These are phyloP conservation scores for Dendrobium chrysotoxum DNA, from an alignment of 106 monocot genomes.

Conservation along the genomic window DNA sequence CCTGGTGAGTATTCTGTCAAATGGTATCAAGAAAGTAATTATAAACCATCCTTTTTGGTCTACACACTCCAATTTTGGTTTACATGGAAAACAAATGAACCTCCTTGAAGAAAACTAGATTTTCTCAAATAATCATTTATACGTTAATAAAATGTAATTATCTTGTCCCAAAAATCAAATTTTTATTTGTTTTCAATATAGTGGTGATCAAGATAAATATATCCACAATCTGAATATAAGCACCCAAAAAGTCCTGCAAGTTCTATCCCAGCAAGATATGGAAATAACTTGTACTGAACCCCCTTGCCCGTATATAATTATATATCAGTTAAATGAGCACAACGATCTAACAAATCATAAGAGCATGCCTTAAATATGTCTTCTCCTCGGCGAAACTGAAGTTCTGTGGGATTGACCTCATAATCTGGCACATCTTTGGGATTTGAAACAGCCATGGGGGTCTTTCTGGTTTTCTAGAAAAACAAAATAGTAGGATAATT, in stretches of 20 bases:
- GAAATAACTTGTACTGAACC: not conserved
- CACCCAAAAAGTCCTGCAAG: not conserved
- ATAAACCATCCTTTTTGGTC: not conserved
- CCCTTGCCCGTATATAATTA: no score
- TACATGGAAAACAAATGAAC: no score
- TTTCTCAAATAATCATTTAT: no score
- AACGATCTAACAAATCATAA: not conserved
- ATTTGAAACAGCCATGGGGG: conserved; percentile 92
- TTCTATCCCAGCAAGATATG: not conserved
- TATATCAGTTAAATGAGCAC: no score
- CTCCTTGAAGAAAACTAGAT: no score
- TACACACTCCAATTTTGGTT: no score
- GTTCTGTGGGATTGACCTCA: conserved; percentile 78
- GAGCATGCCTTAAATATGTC: conserved; percentile 42
- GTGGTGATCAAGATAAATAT: not conserved
- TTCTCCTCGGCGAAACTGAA: conserved; percentile 65
- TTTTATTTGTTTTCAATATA: not conserved
- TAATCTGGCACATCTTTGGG: conserved; percentile 91
- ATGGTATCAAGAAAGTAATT: not conserved
- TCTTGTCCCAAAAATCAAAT: not conserved
- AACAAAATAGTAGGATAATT: not conserved
- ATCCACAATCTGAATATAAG: not conserved
- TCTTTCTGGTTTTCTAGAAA: conserved; percentile 61
- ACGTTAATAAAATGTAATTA: no score
- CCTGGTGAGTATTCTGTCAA: conserved; percentile 39